Evolutionary conservation across 1,284 basidiomycete genomes (phyloP), one percentile per base, ranked within the genome.

Genomic region (Neolentinus lepideus): DNA sequence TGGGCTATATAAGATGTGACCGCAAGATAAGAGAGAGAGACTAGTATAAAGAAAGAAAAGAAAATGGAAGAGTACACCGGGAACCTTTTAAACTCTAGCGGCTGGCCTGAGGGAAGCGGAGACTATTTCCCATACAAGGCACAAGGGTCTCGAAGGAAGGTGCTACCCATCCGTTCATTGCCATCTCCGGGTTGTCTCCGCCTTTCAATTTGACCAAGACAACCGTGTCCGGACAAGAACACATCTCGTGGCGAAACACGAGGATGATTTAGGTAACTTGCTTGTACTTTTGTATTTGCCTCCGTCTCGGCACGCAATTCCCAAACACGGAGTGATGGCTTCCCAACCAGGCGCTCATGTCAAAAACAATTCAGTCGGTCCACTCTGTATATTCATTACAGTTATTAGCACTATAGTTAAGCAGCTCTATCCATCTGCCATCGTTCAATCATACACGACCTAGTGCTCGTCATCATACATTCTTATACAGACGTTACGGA

Each of bases 241-340:
- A 16, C 38, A 43, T 43, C 38, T 43, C 38, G 38, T 43, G 38
- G 38, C 38, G 38, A 8, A 43, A 43, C 38, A 43, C 38, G 38
- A 43, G 38, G 38, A n/a, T 21, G 38, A 6, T 43, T 43, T 43
- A 43, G 38, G 38, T 43, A 43, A 43, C 38, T 16, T 16, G 8
- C 38, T 43, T 43, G 38, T 43, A 43, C n/a, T 43, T 43, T 43
- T 43, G 38, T 43, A 43, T 43, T 43, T 43, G 38, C 38, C 38
- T 43, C 38, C 38, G 38, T 43, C 38, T 43, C 38, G 38, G 38
- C 16, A 4, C 38, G 19, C 16, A n/a, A 3, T 43, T 43, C 6
- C 38, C 38, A n/a, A n/a, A 16, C 4, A 21, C 16, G 38, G 6
- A 16, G 16, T 16, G 29, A 31, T 31, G 29, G 6, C 29, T 31